Percentiles rank a stretch among this genome's conserved stretches.
phyloP scores from a whole-genome alignment of 306 rosid species.

The Vachellia collinsii region DNA sequence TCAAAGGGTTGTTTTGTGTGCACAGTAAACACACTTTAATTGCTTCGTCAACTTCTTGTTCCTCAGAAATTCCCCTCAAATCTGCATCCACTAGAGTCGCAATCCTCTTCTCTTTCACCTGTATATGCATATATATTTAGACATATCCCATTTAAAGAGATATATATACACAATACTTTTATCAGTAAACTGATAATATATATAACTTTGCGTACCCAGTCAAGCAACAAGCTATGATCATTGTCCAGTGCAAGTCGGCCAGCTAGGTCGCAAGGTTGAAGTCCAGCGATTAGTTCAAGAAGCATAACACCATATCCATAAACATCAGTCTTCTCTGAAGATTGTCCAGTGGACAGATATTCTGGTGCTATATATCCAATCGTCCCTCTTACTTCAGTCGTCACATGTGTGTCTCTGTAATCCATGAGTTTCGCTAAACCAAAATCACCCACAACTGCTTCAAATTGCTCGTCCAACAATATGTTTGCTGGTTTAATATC shows the following conservation, averaged over 20 bases:
- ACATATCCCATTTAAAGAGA: not conserved
- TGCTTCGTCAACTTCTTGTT: not conserved
- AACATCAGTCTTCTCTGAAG: constrained; percentile 5
- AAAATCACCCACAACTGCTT: not conserved
- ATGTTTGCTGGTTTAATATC: not conserved
- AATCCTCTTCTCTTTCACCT: not conserved
- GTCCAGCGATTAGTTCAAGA: constrained; percentile 1
- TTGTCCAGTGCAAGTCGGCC: not conserved
- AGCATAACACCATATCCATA: not conserved
- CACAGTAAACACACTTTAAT: not conserved
- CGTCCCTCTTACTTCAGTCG: not conserved
- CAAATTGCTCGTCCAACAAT: not conserved
- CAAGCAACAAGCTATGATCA: constrained; percentile 10
- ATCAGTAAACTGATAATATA: not conserved
- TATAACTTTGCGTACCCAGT: not conserved
- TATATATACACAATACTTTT: not conserved
- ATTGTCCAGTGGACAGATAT: not conserved
- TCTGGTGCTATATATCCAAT: constrained; percentile 2
- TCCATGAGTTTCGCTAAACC: constrained; percentile 3
- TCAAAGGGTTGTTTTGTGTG: not conserved
- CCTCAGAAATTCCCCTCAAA: not conserved
- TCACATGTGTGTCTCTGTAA: not conserved
- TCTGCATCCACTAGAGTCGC: not conserved
- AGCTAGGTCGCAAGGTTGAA: not conserved
- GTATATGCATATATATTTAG: too few relatives aligned